Base-by-base conservation (phyloP, 202 grass and related monocot genomes). In the Zizania palustris region DNA sequence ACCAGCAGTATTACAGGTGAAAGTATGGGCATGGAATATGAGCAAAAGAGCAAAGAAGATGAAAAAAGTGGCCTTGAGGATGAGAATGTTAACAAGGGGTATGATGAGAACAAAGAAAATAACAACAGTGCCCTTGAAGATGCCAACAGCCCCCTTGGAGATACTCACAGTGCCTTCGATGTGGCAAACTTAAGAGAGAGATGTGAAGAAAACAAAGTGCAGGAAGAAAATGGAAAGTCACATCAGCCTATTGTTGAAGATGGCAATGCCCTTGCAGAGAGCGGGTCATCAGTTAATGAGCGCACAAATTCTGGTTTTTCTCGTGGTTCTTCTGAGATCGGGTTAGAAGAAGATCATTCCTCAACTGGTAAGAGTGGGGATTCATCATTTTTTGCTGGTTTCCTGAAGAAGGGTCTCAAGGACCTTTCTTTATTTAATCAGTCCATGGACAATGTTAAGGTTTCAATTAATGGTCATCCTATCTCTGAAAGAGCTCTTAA, bases 401-500 rank as follows among this genome's bases (percentile, higher is more conserved):
- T 96, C 63, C 65, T 89, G 63, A 94, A 94, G 82, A 92, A 87
- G 70, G 84, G 69, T 71, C 89, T 97, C 67, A 88, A 91, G 60
- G 89, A 89, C 74, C 79, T 87, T 50, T 80, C 86, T 77, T 87
- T 90, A 63, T 90, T 92, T 67, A 94, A 90, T 64, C 82, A 85
- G 56, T 83, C 89, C 18, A 73, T 86, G 74, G 85, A 88, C 39
- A 89, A 38, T 77, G 67, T 66, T 77, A 92, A 87, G 63, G 89
- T 98, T 86, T 98, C 80, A 66, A 80, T 98, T 50, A 98, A 98
- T 90, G 87, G 91, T 12, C 85, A 91, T 57, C 89, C 89, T 74
- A 95, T 98, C 87, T 92, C 89, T 70, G 91, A 95, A 77, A 88
- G 85, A 63, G 86, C 80, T 68, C 85, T 95, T 87, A 94, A 88